A percentile compares a stretch with the other conserved stretches of the same genome.
phyloP scores from a whole-genome alignment of 2,329 filamentous ascomycete species.

The Diaporthe citrichinensis region DNA sequence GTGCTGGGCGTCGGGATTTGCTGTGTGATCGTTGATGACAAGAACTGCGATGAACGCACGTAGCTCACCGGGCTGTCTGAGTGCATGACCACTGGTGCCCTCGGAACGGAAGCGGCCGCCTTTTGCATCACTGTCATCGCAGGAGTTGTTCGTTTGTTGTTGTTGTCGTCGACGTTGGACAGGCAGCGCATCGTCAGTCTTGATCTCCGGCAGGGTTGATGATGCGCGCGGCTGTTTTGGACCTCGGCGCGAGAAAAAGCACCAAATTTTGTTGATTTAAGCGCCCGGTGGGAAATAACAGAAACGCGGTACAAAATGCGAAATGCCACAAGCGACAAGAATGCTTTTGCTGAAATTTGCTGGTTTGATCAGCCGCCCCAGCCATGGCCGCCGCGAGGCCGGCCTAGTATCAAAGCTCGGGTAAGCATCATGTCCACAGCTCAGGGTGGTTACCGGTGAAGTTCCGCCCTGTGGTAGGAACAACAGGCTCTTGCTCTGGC shows the following conservation, averaged over 20 bases:
- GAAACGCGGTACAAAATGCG: background rate
- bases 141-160: background rate
- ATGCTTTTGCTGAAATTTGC: background rate
- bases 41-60: background rate
- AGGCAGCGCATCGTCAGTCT: background rate
- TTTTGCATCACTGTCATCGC: background rate
- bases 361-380: slow-evolving; percentile 34
- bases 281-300: slow-evolving; percentile 24
- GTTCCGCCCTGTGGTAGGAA: slow-evolving; percentile 15
- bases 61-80: background rate
- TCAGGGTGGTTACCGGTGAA: slow-evolving; percentile 3
- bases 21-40: background rate
- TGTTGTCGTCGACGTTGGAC: background rate
- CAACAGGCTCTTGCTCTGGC: background rate
- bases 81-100: background rate
- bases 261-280: slow-evolving; percentile 28
- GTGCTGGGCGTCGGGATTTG: background rate
- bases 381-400: slow-evolving; percentile 28
- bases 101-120: slow-evolving; percentile 13
- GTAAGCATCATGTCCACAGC: background rate
- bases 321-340: slow-evolving; percentile 13
- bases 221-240: slow-evolving; percentile 36
- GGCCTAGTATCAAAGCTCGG: slow-evolving; percentile 11
- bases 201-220: slow-evolving; percentile 2
- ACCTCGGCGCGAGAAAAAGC: background rate